Conservation (phyloP, 139 green algal genomes). For the Auxenochlorella protothecoides region DNA sequence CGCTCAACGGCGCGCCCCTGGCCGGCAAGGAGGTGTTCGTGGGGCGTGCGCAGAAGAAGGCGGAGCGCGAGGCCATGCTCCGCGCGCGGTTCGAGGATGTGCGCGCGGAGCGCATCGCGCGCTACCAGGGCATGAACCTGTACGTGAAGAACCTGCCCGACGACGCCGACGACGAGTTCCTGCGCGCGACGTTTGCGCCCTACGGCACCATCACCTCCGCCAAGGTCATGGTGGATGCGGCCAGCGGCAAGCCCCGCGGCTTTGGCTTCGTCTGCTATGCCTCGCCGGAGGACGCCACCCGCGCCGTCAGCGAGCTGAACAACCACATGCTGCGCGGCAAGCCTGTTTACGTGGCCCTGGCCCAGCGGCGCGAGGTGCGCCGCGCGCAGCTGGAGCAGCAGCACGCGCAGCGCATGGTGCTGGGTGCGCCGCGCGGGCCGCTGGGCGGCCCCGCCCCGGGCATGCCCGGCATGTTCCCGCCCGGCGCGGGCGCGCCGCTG, state of each 20-base stretch:
- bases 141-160: constrained; percentile 88
- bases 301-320: constrained; percentile 79
- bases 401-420: constrained; percentile 29
- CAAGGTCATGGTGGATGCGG: constrained; percentile 72
- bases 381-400: constrained; percentile 66
- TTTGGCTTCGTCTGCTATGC: constrained; percentile 93
- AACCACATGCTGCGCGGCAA: constrained; percentile 69
- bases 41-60: constrained; percentile 81
- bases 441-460: constrained; percentile 33
- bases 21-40: constrained; percentile 46
- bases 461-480: constrained; percentile 15
- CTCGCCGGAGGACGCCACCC: constrained; percentile 67
- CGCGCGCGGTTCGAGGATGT: constrained; percentile 54
- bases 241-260: constrained; percentile 63
- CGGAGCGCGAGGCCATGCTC: constrained; percentile 65
- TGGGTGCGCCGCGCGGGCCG: constrained; percentile 23
- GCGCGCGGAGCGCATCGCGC: constrained; percentile 57
- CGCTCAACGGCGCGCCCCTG: constrained; percentile 43
- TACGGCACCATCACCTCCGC: constrained; percentile 76
- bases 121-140: constrained; percentile 86
- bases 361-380: constrained; percentile 73
- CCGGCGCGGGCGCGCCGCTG: constrained; percentile 14
- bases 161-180: constrained; percentile 63
- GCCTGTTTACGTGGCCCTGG: constrained; percentile 84
- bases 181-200: constrained; percentile 38